Evolutionary conservation across 1,284 basidiomycete species (phyloP), one percentile per base, ranked within the genome.

Genomic region (Trichosporon asahii): DNA sequence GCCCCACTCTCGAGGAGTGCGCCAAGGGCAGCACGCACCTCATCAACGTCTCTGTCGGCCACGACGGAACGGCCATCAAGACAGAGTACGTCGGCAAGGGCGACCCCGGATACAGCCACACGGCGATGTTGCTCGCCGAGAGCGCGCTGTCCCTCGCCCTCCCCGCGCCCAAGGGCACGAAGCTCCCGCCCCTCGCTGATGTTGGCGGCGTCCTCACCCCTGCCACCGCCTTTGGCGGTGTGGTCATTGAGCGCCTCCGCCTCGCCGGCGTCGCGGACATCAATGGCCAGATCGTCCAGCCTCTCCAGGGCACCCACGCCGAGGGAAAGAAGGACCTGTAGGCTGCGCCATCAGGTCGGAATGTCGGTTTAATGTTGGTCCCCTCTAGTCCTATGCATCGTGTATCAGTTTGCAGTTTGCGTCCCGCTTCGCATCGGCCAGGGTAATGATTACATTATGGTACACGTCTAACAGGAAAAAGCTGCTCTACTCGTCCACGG

Each of bases 161-260:
- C 1, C 78, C 79, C 18, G 69, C 80, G 9, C 77, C 78, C 0
- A 85, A 88, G 3, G 84, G 85, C 3, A 82, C 84, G 6, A 79
- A 73, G 67, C 86, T 92, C 2, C 87, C 91, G 0, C 75, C 85
- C 0, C 80, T 90, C 6, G 89, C 86, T 0, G 85, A 83, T 35
- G 76, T 84, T 68, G 93, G 93, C 18, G 93, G 94, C 9, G 83
- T 94, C 1, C 85, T 95, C 64, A 95, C 93, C 1, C 89, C 92
- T 0, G 87, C 90, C 75, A 88, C 88, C 1, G 91, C 91, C 0
- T 87, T 94, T 67, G 93, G 93, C 15, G 88, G 90, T 71, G 87
- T 87, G 3, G 78, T 94, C 66, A 83, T 93, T 15, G 85, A 88
- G 73, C 86, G 92, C 23, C 80, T 95, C 69, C 73, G 71, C n/a